Base-by-base conservation (phyloP, 140 eudicot genomes). In the Oenanthe javanica region DNA sequence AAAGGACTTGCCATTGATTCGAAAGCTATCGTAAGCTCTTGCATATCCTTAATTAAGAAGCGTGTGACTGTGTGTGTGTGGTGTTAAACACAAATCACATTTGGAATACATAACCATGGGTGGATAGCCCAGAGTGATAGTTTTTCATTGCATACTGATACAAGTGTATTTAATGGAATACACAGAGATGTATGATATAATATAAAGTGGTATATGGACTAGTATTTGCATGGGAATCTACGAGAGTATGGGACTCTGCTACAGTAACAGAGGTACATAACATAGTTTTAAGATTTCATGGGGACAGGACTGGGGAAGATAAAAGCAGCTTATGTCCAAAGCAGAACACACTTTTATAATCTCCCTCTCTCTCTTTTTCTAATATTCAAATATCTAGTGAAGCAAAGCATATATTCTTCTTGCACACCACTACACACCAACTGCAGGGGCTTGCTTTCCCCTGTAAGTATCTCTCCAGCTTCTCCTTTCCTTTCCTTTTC, bases 401-500 rank as follows among this genome's bases (percentile, higher is more conserved):
- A 92, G 93, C 90, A 86, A 89, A 87, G 97, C 88, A 92, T 92
- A 88, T 89, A 52, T 75, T 48, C 85, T 82, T 81, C 87, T 80
- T 80, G 76, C 83, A 82, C 88, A 81, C 81, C 86, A 78, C 81
- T 69, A 11, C 67, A 59, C 67, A 59, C 51, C 72, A 63, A 79
- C 77, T 40, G 81, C 42, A 79, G 78, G 61, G 66, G 81, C 84
- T 82, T 86, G 83, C 52, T 83, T 83, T 81, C 86, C 81, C 86
- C 79, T 83, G 93, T 83, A 86, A 31, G 31, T 31, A 31, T 31
- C 31, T 31, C 31, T 31, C 31, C 31, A 31, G 31, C 31, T 31
- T 31, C 19, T 66, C 72, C 72, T 66, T 25, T 38, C 48, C 90
- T 87, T 89, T 73, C 85, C 97, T 92, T 89, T 84, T 92, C 93